Conservation (phyloP, 2,329 filamentous ascomycete species). For the Didymella lethalis region DNA sequence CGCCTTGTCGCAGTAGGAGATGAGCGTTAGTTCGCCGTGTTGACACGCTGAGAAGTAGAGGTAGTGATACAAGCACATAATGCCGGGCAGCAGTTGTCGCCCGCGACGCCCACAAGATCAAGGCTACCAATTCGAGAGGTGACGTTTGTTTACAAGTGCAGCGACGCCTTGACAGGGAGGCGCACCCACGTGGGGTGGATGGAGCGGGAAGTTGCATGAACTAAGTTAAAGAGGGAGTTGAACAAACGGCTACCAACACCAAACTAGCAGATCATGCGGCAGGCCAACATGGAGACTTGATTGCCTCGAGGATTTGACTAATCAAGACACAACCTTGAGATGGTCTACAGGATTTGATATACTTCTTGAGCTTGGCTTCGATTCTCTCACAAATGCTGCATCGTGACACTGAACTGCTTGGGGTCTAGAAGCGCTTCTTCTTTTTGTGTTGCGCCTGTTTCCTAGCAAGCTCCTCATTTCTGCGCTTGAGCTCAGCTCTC, state of each 20-base stretch:
- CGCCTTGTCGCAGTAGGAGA: slow-evolving; percentile 45
- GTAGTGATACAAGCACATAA: slow-evolving; percentile 50
- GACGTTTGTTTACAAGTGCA: neutral
- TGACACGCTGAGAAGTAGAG: slow-evolving; percentile 43
- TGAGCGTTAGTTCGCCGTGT: slow-evolving; percentile 42
- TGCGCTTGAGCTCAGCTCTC: slow-evolving; percentile 64
- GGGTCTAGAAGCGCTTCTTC: slow-evolving; percentile 44
- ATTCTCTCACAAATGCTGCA: neutral
- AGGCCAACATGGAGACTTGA: neutral
- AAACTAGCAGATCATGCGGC: neutral
- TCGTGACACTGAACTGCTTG: neutral
- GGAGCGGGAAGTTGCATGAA: neutral
- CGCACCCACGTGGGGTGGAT: neutral
- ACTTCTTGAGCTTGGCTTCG: neutral
- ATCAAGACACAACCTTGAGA: neutral
- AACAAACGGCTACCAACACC: neutral
- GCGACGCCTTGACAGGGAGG: neutral
- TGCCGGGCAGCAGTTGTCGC: slow-evolving; percentile 22
- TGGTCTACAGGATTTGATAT: neutral
- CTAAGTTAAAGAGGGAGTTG: slow-evolving; percentile 3
- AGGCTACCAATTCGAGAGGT: neutral
- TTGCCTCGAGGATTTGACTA: neutral
- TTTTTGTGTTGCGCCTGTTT: slow-evolving; percentile 55
- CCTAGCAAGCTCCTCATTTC: slow-evolving; percentile 61
- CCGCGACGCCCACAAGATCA: slow-evolving; percentile 17